phyloP scores from a whole-genome alignment of 2,329 filamentous ascomycete genomes.

The Pestalotiopsis sp. region DNA sequence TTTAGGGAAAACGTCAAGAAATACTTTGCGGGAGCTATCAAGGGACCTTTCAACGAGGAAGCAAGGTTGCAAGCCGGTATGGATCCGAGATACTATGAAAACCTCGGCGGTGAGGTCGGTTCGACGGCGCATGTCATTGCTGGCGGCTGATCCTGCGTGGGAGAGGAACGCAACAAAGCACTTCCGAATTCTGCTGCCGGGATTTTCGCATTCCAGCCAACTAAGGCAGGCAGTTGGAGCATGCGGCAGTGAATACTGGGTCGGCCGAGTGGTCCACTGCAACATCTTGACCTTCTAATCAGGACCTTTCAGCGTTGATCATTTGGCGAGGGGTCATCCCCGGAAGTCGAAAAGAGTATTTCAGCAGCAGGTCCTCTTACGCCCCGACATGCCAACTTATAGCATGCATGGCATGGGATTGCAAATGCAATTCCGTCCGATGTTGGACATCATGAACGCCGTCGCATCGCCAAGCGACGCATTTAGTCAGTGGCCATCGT shows the following conservation, averaged over 20 bases:
- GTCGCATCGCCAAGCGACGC: background rate
- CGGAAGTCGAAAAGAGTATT: background rate
- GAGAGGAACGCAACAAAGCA: background rate
- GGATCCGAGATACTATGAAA: conserved; percentile 44
- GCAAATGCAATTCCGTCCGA: background rate
- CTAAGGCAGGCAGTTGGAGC: background rate
- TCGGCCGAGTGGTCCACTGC: background rate
- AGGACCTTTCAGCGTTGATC: background rate
- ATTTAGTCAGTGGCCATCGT: background rate
- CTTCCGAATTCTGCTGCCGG: background rate
- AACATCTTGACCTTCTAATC: background rate
- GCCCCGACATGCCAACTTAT: background rate
- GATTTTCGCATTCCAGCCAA: background rate
- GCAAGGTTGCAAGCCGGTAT: conserved; percentile 45
- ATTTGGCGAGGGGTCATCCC: background rate
- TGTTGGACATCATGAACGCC: background rate
- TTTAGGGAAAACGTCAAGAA: conserved; percentile 44
- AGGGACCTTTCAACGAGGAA: conserved; percentile 47
- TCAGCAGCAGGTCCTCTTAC: background rate
- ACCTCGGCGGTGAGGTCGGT: conserved; percentile 29
- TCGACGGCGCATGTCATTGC: conserved; percentile 29
- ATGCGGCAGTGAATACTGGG: background rate
- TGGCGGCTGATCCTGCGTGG: conserved; percentile 19
- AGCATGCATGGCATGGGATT: background rate
- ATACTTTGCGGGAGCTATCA: conserved; percentile 43